Evolutionary conservation across 1,284 basidiomycete species (phyloP), one percentile per base, ranked within the genome.

Genomic region (Trametes hirsuta): DNA sequence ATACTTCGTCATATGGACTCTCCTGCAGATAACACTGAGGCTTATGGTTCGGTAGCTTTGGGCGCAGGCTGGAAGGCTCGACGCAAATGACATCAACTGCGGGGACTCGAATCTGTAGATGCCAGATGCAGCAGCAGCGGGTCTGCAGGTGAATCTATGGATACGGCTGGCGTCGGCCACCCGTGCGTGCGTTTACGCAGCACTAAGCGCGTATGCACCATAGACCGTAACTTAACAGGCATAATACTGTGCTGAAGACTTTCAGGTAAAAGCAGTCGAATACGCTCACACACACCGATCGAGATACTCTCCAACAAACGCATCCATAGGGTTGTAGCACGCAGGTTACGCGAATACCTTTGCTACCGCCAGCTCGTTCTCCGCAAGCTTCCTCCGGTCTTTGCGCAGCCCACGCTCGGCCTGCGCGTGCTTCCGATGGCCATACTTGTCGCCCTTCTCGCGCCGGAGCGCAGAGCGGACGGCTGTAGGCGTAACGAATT

Each of bases 401-500:
- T 86, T 88, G 72, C 96, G 85, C 62, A 79, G 79, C 53, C 79
- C 77, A 58, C 83, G 80, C 63, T 93, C 90, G 64, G 82, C 78
- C 71, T 94, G 81, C n/a, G 86, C 88, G 54, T 90, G 84, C 76
- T 95, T 95, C 63, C 95, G 84, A 54, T 81, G 79, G 57, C 86
- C 85, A 75, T 97, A 98, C 75, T 87, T 93, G 58, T 84, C 79
- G 3, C 94, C 95, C 73, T 90, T 87, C 67, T 85, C 86, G 64
- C 87, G 83, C 72, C 87, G 88, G 54, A 86, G 72, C 9, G 86
- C 81, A 24, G 90, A 90, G 25, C 95, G 88, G 22, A 93, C 84
- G 4, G 92, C 88, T 14, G 94, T 85, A 8, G 96, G 96, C 6
- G 93, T 91, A 48, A 98, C 81, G 72, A 97, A 98, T 81, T 97